Evolutionary conservation across 2,329 filamentous ascomycete species (phyloP).

Genomic region (Fusarium transvaalense): DNA sequence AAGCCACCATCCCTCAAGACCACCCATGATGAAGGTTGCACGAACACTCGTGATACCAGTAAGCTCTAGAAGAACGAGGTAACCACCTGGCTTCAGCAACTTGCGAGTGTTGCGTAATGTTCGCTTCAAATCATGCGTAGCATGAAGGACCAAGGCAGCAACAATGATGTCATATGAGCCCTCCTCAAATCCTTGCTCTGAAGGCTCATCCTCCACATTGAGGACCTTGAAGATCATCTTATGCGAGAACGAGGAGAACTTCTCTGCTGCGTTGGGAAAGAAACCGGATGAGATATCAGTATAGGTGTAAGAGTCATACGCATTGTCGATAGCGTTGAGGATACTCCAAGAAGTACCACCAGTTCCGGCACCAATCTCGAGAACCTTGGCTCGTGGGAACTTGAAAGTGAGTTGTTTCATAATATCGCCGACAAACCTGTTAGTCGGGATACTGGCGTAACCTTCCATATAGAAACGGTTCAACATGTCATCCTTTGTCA

Average conservation of each 20-base stretch:
- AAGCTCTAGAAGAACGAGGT: constrained; percentile 14
- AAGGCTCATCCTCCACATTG: constrained; percentile 2
- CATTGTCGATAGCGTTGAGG: constrained; percentile 1
- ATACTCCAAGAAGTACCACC: constrained; percentile 11
- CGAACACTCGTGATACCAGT: constrained; percentile 10
- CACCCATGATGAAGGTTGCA: constrained; percentile 1
- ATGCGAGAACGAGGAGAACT: constrained; percentile 5
- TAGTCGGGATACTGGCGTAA: not conserved
- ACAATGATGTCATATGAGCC: constrained; percentile 12
- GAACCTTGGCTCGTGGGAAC: constrained; percentile 5
- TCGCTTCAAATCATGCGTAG: not conserved
- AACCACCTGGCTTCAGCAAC: constrained; percentile 18
- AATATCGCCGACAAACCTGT: constrained; percentile 1
- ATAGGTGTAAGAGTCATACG: constrained; percentile 11
- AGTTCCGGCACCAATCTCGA: constrained; percentile 19
- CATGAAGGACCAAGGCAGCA: constrained; percentile 3
- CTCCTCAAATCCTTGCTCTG: constrained; percentile 10
- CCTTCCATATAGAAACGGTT: constrained; percentile 50
- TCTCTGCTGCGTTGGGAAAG: constrained; percentile 14
- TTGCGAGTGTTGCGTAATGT: constrained; percentile 1
- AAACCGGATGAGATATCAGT: constrained; percentile 17
- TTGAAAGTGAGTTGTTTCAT: constrained; percentile 7
- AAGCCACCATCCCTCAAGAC: constrained; percentile 30
- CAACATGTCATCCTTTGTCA: constrained; percentile 47
- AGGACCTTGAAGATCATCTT: constrained; percentile 17